Percentiles rank a stretch among this genome's conserved stretches.
phyloP scores from a whole-genome alignment of 495 filamentous ascomycete genomes.

The Aspergillus campestris region DNA sequence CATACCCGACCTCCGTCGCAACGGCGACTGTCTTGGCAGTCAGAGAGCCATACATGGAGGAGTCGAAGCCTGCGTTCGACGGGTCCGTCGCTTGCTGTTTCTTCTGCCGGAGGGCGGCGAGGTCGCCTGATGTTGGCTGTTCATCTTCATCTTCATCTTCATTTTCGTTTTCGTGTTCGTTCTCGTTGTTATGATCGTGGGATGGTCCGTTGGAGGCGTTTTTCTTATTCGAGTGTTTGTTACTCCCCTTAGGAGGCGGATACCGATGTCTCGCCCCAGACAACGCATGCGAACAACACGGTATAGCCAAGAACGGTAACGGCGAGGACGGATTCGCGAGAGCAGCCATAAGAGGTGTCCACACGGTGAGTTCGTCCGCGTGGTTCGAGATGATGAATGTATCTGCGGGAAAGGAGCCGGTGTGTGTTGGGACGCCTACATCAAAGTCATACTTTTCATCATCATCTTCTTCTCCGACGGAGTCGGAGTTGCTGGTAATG shows the following conservation, averaged over 20 bases:
- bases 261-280: slow-evolving; percentile 66
- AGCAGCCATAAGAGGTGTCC: slow-evolving; percentile 84
- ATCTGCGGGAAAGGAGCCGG: slow-evolving; percentile 61
- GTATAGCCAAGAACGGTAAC: slow-evolving; percentile 76
- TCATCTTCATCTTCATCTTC: slow-evolving; percentile 14
- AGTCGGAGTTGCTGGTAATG: background rate
- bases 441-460: background rate
- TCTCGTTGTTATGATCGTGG: no score
- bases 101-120: slow-evolving; percentile 32
- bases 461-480: background rate
- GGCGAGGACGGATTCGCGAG: slow-evolving; percentile 47
- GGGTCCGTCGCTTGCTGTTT: slow-evolving; percentile 27
- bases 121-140: slow-evolving; percentile 30
- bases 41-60: slow-evolving; percentile 64
- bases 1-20: slow-evolving; percentile 61
- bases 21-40: slow-evolving; percentile 61
- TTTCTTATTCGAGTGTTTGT: background rate
- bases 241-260: slow-evolving; percentile 36
- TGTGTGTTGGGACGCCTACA: slow-evolving; percentile 40
- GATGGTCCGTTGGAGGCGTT: no score
- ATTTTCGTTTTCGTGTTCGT: slow-evolving; percentile 1
- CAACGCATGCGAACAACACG: slow-evolving; percentile 88
- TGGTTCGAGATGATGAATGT: slow-evolving; percentile 97
- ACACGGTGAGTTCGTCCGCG: slow-evolving; percentile 88
- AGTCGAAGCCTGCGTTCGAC: slow-evolving; percentile 18